Conservation (phyloP, 176 grass and related monocot genomes). For the Ensete glaucum region DNA sequence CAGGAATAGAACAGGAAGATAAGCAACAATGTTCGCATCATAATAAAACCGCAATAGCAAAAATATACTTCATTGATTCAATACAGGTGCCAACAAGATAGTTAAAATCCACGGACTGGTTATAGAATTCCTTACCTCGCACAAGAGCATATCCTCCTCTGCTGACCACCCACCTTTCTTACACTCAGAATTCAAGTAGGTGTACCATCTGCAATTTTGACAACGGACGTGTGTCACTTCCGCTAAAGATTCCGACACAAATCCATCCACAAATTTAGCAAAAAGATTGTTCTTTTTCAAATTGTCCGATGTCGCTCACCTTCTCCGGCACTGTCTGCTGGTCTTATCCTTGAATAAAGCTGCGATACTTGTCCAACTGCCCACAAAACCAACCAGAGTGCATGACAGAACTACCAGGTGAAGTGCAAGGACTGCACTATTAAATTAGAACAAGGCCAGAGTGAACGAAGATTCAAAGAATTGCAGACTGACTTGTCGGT, state of each 20-base stretch:
- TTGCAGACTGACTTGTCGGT: constrained; percentile 58
- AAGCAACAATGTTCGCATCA: too few species aligned
- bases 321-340: constrained; percentile 85
- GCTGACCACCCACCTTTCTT: constrained; percentile 96
- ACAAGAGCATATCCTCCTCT: constrained; percentile 84
- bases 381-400: constrained; percentile 11
- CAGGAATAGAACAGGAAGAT: not conserved
- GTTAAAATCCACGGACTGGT: not conserved
- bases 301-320: constrained; percentile 25
- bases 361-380: constrained; percentile 77
- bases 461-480: not conserved
- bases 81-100: not conserved
- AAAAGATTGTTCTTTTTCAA: not conserved
- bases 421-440: not conserved
- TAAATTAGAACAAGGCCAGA: not conserved
- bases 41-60: not conserved
- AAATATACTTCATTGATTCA: not conserved
- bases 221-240: not conserved
- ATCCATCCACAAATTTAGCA: not conserved
- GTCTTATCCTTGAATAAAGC: constrained; percentile 94
- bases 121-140: constrained; percentile 70
- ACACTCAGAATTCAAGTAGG: constrained; percentile 94
- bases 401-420: not conserved
- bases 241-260: not conserved
- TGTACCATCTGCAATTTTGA: constrained; percentile 67